Percentiles rank a stretch among this genome's conserved stretches.
Evolutionary conservation across 1,139 yeast species (phyloP).

Genomic region (Candida labiduridarum): DNA sequence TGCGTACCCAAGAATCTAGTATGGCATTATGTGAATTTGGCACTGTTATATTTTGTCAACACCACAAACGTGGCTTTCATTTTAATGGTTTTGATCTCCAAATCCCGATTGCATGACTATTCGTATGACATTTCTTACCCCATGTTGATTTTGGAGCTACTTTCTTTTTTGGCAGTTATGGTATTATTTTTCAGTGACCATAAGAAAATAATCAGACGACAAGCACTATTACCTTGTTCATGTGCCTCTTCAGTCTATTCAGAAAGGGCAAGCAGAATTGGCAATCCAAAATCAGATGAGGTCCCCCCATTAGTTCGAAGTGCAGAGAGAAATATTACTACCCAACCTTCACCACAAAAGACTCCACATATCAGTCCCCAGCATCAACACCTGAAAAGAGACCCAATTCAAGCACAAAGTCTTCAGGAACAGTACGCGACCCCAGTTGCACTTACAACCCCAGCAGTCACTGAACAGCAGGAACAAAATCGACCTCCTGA

Average conservation of each 20-base stretch:
- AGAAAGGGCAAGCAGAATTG: slow-evolving; percentile 3
- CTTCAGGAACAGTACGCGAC: slow-evolving; percentile 6
- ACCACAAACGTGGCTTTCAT: slow-evolving; percentile 3
- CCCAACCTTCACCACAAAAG: neutral
- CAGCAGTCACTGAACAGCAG: neutral
- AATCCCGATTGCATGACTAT: neutral
- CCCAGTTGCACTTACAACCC: slow-evolving; percentile 4
- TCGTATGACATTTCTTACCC: slow-evolving; percentile 4
- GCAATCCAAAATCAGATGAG: slow-evolving; percentile 3
- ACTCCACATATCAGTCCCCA: neutral
- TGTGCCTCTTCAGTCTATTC: slow-evolving; percentile 15
- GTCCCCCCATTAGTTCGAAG: neutral
- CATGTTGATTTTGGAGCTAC: slow-evolving; percentile 13
- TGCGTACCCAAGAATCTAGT: slow-evolving; percentile 8
- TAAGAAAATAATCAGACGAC: slow-evolving; percentile 7
- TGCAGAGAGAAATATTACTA: neutral
- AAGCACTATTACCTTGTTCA: slow-evolving; percentile 2
- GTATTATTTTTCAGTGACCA: slow-evolving; percentile 11
- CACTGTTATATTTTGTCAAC: slow-evolving; percentile 7
- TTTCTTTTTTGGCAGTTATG: slow-evolving; percentile 9
- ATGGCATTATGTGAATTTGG: slow-evolving; percentile 14
- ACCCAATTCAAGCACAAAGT: neutral
- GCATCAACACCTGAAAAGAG: neutral
- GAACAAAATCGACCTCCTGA: neutral
- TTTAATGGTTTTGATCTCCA: slow-evolving; percentile 7